Base-by-base conservation (phyloP, 2,329 filamentous ascomycete genomes). In the Penicillium griseofulvum region DNA sequence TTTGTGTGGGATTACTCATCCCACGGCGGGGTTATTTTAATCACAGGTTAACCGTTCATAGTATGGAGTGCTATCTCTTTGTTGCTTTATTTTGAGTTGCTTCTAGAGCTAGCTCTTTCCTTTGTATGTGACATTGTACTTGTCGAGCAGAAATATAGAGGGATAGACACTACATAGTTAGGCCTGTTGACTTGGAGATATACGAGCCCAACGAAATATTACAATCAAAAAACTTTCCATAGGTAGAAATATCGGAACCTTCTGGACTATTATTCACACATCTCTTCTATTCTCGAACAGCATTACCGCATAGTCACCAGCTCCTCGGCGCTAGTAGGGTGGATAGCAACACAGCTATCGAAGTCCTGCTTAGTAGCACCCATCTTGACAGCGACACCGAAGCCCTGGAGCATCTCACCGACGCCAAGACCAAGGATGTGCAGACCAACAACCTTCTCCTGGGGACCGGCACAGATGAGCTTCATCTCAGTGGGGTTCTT, bases 371-470 rank as follows among this genome's bases (percentile, higher is more conserved):
- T 91, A 52, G 85, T 90, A 33, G 88, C 88, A 42, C 88, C 88
- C 88, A 91, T 90, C 81, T 89, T 90, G 63, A 91, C 74, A 16
- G 87, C 88, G 22, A 91, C 87, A 47, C 86, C 88, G 70, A 91
- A 89, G 61, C 88, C 83, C 74, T 91, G 83, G 66, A 90, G 78
- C 84, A 91, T 87, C 81, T 91, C 83, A 63, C 78, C 69, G 55
- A 78, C 71, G 12, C 72, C 70, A 34, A 78, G 66, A 61, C 80
- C 68, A 61, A 82, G 61, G 52, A 81, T 77, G 62, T 81, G 79
- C 57, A 81, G 54, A 14, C 79, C 79, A 22, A 81, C 78, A 37
- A 81, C 70, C 66, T 77, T 79, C 69, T 81, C 79, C 41, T 80
- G 75, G 2, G 72, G 71, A 0, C 78, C 78, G 5, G 74, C 71